Base-by-base conservation (phyloP, 2,329 filamentous ascomycete genomes). In the Hypoxylon sp. region DNA sequence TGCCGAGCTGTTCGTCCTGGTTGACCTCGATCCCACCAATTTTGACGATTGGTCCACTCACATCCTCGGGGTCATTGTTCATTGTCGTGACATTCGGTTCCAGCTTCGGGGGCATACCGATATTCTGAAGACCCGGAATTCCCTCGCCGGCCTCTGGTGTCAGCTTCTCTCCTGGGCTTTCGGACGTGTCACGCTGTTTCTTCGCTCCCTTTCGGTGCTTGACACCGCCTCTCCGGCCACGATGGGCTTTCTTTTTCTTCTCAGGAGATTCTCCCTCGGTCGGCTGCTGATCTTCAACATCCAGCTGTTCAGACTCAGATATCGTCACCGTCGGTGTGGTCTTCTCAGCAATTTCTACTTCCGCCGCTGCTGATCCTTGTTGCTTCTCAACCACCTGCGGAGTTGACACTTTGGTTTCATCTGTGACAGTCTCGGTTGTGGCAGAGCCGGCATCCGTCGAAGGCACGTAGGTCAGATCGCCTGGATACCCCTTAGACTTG, bases 181-280 rank as follows among this genome's bases (percentile, higher is more conserved):
- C 73, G 0, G 80, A 80, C 2, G 73, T 71, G 9, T 84, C 77
- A 12, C 78, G 70, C 54, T 82, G 80, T 32, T 75, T 75, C 46
- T 79, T 78, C 9, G 76, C 78, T 59, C 82, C 86, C 51, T 82
- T 82, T 55, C 83, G 81, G 52, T 88, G 84, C 67, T 87, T 86
- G 12, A 82, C 80, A 2, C 89, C 88, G 15, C 88, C 89, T 36
- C 89, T 81, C n/a, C 83, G 79, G 3, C 89, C 89, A 46, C 88
- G 79, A 46, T 88, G 86, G 0, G 82, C 78, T 67, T 87, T 89
- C 66, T 87, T 87, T 63, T 85, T 86, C 51, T 75, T 75, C 11
- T 80, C 78, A 4, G 71, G 69, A 2, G 66, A 67, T 7, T 67
- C 43, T 41, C 63, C 43, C 32, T 66, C 65, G 1, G 58, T 60